phyloP scores from a whole-genome alignment of 2,329 filamentous ascomycete species.

The Paraconiothyrium sp. region DNA sequence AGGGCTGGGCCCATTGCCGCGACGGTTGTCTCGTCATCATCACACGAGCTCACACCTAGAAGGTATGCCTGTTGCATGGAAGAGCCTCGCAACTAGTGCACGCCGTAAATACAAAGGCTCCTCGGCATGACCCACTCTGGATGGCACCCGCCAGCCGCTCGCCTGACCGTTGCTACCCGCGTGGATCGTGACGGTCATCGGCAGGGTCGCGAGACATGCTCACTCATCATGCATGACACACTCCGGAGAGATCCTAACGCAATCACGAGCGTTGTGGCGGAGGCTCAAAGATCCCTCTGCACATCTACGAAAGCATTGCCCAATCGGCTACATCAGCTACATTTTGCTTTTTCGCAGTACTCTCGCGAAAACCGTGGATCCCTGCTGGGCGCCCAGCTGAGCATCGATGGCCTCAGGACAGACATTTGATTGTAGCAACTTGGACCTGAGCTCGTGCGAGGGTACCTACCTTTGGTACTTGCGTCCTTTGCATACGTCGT shows the following conservation, averaged over 20 bases:
- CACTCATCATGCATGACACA: slow-evolving; percentile 20
- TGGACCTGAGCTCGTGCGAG: background rate
- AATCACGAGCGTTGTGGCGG: slow-evolving; percentile 15
- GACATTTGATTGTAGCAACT: background rate
- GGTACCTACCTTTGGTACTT: background rate
- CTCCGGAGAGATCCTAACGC: slow-evolving; percentile 16
- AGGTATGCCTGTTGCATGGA: slow-evolving; percentile 2
- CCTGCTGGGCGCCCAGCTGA: background rate
- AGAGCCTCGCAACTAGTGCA: slow-evolving; percentile 1
- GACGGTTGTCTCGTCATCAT: slow-evolving; percentile 9
- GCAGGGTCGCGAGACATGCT: slow-evolving; percentile 21
- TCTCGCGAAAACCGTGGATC: background rate
- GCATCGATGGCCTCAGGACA: background rate
- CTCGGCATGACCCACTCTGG: background rate
- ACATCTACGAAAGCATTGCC: background rate
- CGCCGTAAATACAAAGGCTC: background rate
- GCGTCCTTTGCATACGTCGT: background rate
- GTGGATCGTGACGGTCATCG: slow-evolving; percentile 3
- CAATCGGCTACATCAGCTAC: background rate
- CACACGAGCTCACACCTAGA: slow-evolving; percentile 7
- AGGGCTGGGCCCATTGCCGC: background rate
- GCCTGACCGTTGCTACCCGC: slow-evolving; percentile 11
- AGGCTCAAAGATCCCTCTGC: slow-evolving; percentile 8
- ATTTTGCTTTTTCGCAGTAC: slow-evolving; percentile 1
- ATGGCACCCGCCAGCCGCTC: slow-evolving; percentile 5